These are phyloP conservation scores for Dalbergia cochinchinensis DNA, from an alignment of 306 rosid genomes.

Conservation along the genomic window DNA sequence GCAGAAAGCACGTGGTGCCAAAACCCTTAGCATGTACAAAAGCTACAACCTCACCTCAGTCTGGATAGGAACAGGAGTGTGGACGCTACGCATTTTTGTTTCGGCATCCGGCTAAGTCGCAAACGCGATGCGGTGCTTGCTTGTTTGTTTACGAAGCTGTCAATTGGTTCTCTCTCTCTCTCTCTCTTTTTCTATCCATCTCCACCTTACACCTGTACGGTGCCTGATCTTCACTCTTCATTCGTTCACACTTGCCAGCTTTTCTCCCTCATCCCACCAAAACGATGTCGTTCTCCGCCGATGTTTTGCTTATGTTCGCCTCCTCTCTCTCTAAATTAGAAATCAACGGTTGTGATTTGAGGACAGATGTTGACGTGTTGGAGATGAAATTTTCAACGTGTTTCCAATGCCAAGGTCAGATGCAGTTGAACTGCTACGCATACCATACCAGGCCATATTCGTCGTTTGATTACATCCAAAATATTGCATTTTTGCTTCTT, in stretches of 20 bases:
- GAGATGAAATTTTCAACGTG: not conserved
- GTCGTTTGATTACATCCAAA: not conserved
- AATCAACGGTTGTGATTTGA: constrained; percentile 1
- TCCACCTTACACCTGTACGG: not conserved
- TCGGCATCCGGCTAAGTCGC: not conserved
- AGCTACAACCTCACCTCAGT: not conserved
- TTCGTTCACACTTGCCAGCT: no score
- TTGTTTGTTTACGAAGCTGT: not conserved
- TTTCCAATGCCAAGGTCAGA: not conserved
- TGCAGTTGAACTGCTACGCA: not conserved
- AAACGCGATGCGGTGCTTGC: not conserved
- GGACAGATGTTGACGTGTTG: not conserved
- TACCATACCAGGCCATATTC: not conserved
- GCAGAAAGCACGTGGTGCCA: not conserved
- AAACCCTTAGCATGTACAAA: not conserved
- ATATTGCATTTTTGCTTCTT: no score
- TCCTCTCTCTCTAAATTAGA: not conserved
- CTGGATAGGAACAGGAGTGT: not conserved
- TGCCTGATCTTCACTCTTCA: no score
- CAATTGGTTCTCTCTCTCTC: not conserved
- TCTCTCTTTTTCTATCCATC: not conserved
- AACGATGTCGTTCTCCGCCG: not conserved
- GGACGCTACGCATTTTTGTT: not conserved
- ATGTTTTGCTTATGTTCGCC: no score
- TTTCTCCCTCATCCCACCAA: not conserved